Base-by-base conservation (phyloP, 148 eudicot genomes). In the Chenopodium formosanum region DNA sequence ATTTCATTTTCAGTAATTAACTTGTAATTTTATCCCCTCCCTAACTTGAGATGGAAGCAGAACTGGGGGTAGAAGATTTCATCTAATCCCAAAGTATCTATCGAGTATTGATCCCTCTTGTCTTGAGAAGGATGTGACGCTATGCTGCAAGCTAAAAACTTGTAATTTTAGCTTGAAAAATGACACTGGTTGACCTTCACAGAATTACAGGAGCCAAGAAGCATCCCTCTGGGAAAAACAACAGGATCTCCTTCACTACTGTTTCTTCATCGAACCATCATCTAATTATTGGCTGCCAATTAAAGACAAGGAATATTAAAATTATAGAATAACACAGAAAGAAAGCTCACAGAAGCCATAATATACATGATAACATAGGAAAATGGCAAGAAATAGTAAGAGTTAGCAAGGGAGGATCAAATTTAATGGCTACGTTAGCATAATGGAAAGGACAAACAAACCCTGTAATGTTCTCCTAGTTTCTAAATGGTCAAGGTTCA, bases 1-100 rank as follows among this genome's bases (percentile, higher is more conserved):
- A 20, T 62, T 62, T 62, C 27, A 20, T 22, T 19, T 19, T 58
- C 44, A 69, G 14, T 40, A 20, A 1, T 40, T 0, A 22, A 40
- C 50, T 70, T 40, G 74, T 70, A 34, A 69, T 29, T 34, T 34
- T 69, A 69, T 44, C 73, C 98, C 80, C 86, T 89, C 47, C 53
- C 53, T 12, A 14, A 17, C 17, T 56, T 56, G 62, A 56, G 53
- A 50, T 50, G 53, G 53, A 50, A 50, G 53, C 53, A 10, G 50
- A 40, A 44, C 22, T 62, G 27, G 66, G 66, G n/a, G 10, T 62
- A 20, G 66, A 62, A 5, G 66, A 62, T 22, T 7, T 62, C n/a
- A 62, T 62, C 66, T 9, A 62, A 27, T 62, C 66, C 66, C 27
- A n/a, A 6, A n/a, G 62, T 56, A 56, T 56, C 62, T 56, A 14